Evolutionary conservation across 2,329 filamentous ascomycete genomes (phyloP).

Genomic region (Pseudomassariella vexata): DNA sequence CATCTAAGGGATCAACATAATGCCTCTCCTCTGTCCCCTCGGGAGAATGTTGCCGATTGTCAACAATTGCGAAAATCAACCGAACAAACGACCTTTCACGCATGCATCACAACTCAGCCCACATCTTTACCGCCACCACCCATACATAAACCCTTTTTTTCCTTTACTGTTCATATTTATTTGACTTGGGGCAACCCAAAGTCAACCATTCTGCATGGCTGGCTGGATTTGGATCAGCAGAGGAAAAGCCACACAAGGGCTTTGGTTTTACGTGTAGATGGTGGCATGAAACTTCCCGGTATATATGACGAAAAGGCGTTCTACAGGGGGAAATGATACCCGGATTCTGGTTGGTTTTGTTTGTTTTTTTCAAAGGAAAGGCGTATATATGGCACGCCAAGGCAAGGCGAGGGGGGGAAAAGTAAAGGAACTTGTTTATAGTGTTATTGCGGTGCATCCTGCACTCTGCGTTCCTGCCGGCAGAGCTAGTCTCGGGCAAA

Average conservation of each 20-base stretch:
- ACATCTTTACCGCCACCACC: not conserved
- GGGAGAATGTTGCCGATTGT: not conserved
- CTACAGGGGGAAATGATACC: slow-evolving; percentile 4
- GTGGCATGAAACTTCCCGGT: not conserved
- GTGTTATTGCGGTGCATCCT: not conserved
- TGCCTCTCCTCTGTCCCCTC: not conserved
- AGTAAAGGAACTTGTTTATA: not conserved
- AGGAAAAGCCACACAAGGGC: not conserved
- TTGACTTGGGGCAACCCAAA: too few species aligned
- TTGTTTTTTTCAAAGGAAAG: not conserved
- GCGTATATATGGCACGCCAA: too few species aligned
- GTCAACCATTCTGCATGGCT: not conserved
- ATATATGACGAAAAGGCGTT: not conserved
- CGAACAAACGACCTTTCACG: not conserved
- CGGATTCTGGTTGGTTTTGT: slow-evolving; percentile 1
- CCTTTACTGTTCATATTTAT: slow-evolving; percentile 1
- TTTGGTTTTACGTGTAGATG: not conserved
- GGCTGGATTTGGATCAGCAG: not conserved
- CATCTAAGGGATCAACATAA: not conserved
- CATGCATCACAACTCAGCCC: not conserved
- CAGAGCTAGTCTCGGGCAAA: slow-evolving; percentile 7
- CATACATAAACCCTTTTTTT: not conserved
- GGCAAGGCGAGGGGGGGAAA: too few species aligned
- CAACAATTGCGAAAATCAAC: not conserved
- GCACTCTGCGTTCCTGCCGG: not conserved